Base-by-base conservation (phyloP, 352 stramenopile genomes). In the Phytopythium cucurbitacearum region DNA sequence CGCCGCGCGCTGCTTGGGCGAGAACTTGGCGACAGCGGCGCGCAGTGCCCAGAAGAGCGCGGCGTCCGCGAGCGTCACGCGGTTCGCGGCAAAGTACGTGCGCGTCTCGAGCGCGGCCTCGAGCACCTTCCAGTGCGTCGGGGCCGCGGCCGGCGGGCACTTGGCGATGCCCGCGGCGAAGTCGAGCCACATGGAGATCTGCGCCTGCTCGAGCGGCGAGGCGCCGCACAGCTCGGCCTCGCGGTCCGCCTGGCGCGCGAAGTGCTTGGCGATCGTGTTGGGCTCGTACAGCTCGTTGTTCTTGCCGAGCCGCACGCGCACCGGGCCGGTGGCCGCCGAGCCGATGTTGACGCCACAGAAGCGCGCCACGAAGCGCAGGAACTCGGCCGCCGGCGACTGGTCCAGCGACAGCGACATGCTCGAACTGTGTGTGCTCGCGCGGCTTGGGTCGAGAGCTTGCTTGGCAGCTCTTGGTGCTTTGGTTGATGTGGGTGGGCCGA, bases 381-480 rank as follows among this genome's bases (percentile, higher is more conserved):
- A 89, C 57, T 86, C 78, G 43, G 84, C 75, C 21, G 87, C 71
- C 6, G 64, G 51, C 21, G 76, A 90, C 75, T 90, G 70, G 72
- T 94, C 77, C 42, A 94, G 73, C 57, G 80, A 89, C 37, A 94
- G 72, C 60, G 84, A 88, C 84, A 94, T 94, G 41, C 13, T 51
- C 5, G 32, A 4, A 9, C 4, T 7, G 10, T 8, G 4, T 28
- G 21, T 28, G 21, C 21, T 28, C 21, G 21, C 21, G 21, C 21
- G 21, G 21, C 21, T 28, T 28, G 21, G 21, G 21, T 28, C 21
- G 21, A 28, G 21, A 28, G 21, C 21, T 28, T 28, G 21, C 21
- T 28, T 28, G 21, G 21, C 21, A 28, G 21, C 21, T 28, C 21
- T 28, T 28, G 21, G 21, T 28, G 21, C 21, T 28, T 28, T 28